A percentile compares a stretch with the other conserved stretches of the same genome.
phyloP scores from a whole-genome alignment of 257 asterid genomes.

The Rubia yunnanensis region DNA sequence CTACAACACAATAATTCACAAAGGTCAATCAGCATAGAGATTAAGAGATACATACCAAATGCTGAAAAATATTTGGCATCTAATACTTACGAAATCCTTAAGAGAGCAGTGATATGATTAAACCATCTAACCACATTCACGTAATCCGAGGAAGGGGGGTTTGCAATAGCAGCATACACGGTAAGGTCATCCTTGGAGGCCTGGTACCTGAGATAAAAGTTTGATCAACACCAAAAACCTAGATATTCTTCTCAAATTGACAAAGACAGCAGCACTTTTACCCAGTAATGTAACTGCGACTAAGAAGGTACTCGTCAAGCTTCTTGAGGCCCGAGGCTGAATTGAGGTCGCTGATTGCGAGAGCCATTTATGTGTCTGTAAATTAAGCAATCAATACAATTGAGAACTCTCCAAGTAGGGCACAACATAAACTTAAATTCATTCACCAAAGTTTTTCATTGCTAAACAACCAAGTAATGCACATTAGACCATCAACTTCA shows the following conservation, averaged over 20 bases:
- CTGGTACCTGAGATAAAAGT: conserved; percentile 42
- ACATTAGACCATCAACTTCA: no score
- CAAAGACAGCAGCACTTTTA: conserved; percentile 9
- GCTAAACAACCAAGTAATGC: no score
- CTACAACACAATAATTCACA: conserved; percentile 21
- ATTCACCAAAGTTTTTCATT: no score
- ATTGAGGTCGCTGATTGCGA: conserved; percentile 37
- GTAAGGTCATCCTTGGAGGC: conserved; percentile 82
- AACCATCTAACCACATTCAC: conserved; percentile 35
- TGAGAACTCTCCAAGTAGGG: no score
- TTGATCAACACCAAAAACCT: background rate
- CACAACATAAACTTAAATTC: no score
- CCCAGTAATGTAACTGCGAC: conserved; percentile 89
- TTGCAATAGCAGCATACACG: conserved; percentile 44
- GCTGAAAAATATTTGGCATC: no score
- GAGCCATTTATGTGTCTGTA: conserved; percentile 43
- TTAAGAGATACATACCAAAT: background rate
- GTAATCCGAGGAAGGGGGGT: conserved; percentile 50
- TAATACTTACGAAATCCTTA: conserved; percentile 29
- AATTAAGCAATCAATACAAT: background rate
- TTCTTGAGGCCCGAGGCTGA: conserved; percentile 68
- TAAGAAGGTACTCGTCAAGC: conserved; percentile 79
- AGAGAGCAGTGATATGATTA: conserved; percentile 29
- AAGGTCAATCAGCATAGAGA: background rate
- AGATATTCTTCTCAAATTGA: background rate